Evolutionary conservation across 257 asterid species (phyloP).

Genomic region (Schizonepeta tenuifolia): DNA sequence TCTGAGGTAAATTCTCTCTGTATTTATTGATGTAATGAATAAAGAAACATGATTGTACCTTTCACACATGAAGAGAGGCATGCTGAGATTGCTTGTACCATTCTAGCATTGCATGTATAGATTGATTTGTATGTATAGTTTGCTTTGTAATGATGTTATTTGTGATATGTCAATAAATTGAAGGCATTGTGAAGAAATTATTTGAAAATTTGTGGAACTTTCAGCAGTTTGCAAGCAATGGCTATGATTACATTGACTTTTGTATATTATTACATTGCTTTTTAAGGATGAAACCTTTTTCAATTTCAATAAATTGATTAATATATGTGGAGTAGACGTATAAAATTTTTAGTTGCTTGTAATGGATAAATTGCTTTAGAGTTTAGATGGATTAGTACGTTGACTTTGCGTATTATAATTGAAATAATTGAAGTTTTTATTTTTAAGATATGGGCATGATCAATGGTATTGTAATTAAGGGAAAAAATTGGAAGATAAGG

Average conservation of each 20-base stretch:
- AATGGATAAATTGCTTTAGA: not conserved
- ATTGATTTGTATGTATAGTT: not conserved
- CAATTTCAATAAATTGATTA: not conserved
- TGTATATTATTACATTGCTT: not conserved
- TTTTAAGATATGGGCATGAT: not conserved
- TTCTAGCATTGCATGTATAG: not conserved
- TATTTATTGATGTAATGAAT: slow-evolving; percentile 5
- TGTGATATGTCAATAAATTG: not conserved
- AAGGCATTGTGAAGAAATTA: slow-evolving; percentile 21
- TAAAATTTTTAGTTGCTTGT: not conserved
- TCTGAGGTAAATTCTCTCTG: slow-evolving; percentile 31
- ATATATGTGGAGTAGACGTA: not conserved
- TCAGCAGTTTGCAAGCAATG: slow-evolving; percentile 8
- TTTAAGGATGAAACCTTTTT: slow-evolving; percentile 13
- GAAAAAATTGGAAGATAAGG: no score
- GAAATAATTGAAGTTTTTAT: not conserved
- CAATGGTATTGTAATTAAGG: no score
- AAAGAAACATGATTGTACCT: not conserved
- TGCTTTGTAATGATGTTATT: not conserved
- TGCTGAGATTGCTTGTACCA: slow-evolving; percentile 5
- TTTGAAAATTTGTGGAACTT: not conserved
- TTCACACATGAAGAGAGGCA: slow-evolving; percentile 4
- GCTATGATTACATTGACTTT: slow-evolving; percentile 14
- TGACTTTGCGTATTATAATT: not conserved
- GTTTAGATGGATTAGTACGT: not conserved